phyloP scores from a whole-genome alignment of 1,284 basidiomycete genomes.

The Apiotrichum brassicae region DNA sequence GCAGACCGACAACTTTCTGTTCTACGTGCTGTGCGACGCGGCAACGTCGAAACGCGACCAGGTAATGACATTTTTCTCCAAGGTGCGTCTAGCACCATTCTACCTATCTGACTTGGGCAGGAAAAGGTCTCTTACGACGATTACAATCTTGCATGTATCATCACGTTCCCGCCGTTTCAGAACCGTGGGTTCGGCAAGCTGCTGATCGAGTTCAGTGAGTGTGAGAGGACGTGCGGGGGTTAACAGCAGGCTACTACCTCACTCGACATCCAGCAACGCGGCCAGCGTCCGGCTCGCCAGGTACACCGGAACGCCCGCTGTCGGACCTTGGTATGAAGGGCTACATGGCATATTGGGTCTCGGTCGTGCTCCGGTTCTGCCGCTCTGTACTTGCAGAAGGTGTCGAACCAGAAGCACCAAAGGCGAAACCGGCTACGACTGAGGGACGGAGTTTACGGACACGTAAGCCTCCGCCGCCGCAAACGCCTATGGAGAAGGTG shows the following conservation, averaged over 20 bases:
- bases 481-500: slow-evolving; percentile 8
- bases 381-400: slow-evolving; percentile 49
- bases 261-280: slow-evolving; percentile 54
- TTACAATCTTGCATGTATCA: slow-evolving; percentile 95
- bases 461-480: slow-evolving; percentile 7
- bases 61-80: slow-evolving; percentile 91
- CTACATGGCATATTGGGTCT: slow-evolving; percentile 88
- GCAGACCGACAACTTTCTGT: slow-evolving; percentile 56
- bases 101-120: slow-evolving; percentile 48
- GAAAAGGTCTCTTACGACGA: slow-evolving; percentile 95
- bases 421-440: background rate
- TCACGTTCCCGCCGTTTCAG: slow-evolving; percentile 90
- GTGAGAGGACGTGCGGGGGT: too few species aligned
- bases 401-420: background rate
- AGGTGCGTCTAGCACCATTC: slow-evolving; percentile 51
- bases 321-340: slow-evolving; percentile 87
- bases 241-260: slow-evolving; percentile 73
- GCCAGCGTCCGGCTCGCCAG: slow-evolving; percentile 59
- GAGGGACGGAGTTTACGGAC: slow-evolving; percentile 19
- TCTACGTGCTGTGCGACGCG: slow-evolving; percentile 88
- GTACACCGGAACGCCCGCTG: slow-evolving; percentile 90
- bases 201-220: slow-evolving; percentile 90
- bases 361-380: slow-evolving; percentile 75
- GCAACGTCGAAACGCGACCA: slow-evolving; percentile 65
- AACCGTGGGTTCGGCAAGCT: slow-evolving; percentile 86